These are phyloP conservation scores for Cyberlindnera amylophila DNA, from an alignment of 805 yeast genomes.

Conservation along the genomic window DNA sequence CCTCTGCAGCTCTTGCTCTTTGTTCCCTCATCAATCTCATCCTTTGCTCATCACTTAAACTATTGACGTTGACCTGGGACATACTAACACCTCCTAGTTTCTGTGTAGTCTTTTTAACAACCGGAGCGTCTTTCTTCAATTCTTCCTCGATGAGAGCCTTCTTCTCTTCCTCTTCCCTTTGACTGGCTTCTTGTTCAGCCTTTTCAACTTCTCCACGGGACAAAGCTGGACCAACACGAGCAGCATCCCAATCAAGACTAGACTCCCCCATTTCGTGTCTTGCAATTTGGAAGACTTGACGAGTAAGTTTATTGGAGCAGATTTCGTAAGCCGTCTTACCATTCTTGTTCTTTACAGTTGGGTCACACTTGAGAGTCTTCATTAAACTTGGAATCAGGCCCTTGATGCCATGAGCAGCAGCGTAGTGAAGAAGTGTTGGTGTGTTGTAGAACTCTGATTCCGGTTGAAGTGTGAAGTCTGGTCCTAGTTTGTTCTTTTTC, in stretches of 20 bases:
- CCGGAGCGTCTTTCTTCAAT: constrained; percentile 32
- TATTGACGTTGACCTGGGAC: constrained; percentile 44
- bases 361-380: constrained; percentile 65
- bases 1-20: constrained; percentile 95
- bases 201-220: constrained; percentile 52
- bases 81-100: constrained; percentile 28
- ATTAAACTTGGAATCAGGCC: constrained; percentile 64
- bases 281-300: constrained; percentile 61
- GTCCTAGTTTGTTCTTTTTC: constrained; percentile 50
- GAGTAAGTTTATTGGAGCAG: constrained; percentile 42
- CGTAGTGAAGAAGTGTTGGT: constrained; percentile 79
- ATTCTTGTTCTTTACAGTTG: constrained; percentile 46
- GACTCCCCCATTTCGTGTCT: constrained; percentile 67
- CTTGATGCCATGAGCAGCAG: constrained; percentile 60
- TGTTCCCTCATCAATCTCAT: constrained; percentile 86
- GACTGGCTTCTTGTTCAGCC: constrained; percentile 33
- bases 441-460: constrained; percentile 42
- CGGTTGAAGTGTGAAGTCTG: constrained; percentile 57
- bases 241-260: constrained; percentile 63
- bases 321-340: constrained; percentile 73
- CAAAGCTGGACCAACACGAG: constrained; percentile 61
- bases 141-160: constrained; percentile 41
- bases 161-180: constrained; percentile 36
- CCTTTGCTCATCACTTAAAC: constrained; percentile 71
- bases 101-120: constrained; percentile 35